These are phyloP conservation scores for Diaporthe sp. DNA, from an alignment of 2,329 filamentous ascomycete genomes.

Conservation along the genomic window DNA sequence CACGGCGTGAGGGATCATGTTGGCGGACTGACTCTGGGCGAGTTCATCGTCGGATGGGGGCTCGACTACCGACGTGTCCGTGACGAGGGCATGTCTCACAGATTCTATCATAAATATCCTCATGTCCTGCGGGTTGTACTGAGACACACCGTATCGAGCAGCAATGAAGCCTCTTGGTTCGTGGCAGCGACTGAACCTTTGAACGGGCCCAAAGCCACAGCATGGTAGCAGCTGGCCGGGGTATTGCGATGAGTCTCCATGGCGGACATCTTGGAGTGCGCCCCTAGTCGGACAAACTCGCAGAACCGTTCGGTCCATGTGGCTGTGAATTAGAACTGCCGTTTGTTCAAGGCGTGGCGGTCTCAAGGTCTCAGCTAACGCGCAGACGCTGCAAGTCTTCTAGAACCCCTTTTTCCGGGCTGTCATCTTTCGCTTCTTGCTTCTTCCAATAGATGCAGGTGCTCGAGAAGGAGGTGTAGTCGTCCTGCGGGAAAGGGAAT, in stretches of 20 bases:
- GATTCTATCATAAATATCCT: background rate
- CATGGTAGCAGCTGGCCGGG: background rate
- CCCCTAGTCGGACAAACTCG: too few species aligned
- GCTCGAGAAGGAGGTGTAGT: slow-evolving; percentile 56
- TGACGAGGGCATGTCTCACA: background rate
- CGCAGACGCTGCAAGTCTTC: background rate
- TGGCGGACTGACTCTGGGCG: background rate
- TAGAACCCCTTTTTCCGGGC: background rate
- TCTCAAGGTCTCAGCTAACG: background rate
- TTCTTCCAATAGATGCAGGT: slow-evolving; percentile 58
- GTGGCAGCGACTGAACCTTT: background rate
- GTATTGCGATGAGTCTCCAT: background rate
- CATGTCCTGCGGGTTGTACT: background rate
- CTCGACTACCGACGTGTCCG: background rate
- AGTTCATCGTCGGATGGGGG: background rate
- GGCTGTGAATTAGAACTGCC: background rate
- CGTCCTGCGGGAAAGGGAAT: slow-evolving; percentile 56
- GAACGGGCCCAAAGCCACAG: background rate
- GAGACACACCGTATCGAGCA: background rate
- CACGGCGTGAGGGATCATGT: background rate
- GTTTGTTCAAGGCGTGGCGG: too few species aligned
- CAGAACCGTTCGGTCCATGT: background rate
- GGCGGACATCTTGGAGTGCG: background rate
- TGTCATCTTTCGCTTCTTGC: background rate
- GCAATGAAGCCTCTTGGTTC: background rate